Percentiles rank a stretch among this genome's conserved stretches.
Conservation (phyloP, 345 rosid species). For the Gossypium sturtianum region DNA sequence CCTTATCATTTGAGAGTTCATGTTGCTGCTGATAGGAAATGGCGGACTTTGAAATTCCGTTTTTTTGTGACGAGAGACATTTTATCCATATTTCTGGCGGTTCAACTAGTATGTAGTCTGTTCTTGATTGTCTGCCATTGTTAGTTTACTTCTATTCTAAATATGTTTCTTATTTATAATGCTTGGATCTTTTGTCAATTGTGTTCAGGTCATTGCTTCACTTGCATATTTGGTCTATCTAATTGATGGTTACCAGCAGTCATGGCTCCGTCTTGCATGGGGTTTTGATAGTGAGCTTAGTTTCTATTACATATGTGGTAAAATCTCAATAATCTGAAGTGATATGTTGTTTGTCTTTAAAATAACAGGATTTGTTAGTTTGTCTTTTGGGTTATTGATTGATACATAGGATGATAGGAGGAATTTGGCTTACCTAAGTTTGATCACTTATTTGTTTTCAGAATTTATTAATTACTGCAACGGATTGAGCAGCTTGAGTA, state of each 20-base stretch:
- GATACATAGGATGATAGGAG: neutral
- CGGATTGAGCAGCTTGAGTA: neutral
- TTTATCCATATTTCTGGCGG: slow-evolving; percentile 77
- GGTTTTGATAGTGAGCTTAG: slow-evolving; percentile 81
- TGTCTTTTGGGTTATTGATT: neutral
- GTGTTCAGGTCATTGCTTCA: slow-evolving; percentile 73
- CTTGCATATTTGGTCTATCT: slow-evolving; percentile 83
- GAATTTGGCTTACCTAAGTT: neutral
- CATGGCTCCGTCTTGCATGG: slow-evolving; percentile 90
- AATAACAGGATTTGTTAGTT: neutral
- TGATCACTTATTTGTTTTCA: neutral
- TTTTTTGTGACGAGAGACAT: slow-evolving; percentile 99
- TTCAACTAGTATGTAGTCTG: slow-evolving; percentile 71
- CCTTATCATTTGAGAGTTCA: slow-evolving; percentile 98
- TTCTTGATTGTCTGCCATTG: neutral
- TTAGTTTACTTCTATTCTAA: neutral
- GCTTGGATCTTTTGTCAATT: slow-evolving; percentile 11
- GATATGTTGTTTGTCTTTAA: neutral
- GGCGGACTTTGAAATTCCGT: slow-evolving; percentile 93
- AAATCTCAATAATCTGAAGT: slow-evolving; percentile 26
- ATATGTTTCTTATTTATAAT: slow-evolving; percentile 2
- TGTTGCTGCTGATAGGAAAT: slow-evolving; percentile 89
- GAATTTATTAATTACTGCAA: neutral
- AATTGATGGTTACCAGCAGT: slow-evolving; percentile 64
- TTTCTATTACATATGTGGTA: slow-evolving; percentile 98